A percentile compares a stretch with the other conserved stretches of the same genome.
Conservation (phyloP, 2,329 filamentous ascomycete genomes). For the Helotiales sp. region DNA sequence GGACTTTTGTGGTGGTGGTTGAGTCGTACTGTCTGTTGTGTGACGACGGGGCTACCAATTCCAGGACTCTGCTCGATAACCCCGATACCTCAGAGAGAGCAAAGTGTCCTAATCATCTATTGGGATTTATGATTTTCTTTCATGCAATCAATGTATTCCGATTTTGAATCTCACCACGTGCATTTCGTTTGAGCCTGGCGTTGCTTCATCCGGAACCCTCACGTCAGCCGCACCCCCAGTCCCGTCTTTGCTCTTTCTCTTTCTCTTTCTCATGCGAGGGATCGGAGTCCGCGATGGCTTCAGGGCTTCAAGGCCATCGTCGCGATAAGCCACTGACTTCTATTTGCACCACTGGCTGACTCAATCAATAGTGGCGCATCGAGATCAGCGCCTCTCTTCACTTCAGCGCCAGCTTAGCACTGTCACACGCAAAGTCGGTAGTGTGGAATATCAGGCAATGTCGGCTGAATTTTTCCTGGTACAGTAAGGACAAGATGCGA, state of each 20-base stretch:
- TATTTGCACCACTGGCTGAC: neutral
- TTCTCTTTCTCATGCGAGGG: neutral
- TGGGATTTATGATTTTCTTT: neutral
- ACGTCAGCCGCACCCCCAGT: conserved; percentile 8
- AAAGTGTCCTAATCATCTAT: no score
- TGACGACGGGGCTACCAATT: neutral
- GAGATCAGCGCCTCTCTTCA: neutral
- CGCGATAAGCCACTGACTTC: neutral
- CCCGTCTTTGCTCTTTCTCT: neutral
- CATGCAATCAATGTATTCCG: neutral
- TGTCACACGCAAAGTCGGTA: neutral
- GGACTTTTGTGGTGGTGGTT: no score
- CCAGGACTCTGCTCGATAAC: neutral
- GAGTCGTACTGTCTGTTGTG: neutral
- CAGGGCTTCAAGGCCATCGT: neutral
- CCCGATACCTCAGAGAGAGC: no score
- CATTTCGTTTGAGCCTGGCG: neutral
- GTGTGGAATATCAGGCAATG: neutral
- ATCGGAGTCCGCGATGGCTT: neutral
- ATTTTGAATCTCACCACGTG: neutral
- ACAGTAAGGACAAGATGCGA: neutral
- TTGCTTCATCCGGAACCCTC: neutral
- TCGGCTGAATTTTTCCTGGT: neutral
- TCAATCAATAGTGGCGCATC: neutral
- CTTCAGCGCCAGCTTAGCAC: neutral